Percentiles rank a stretch among this genome's conserved stretches.
These are phyloP conservation scores for Lophiostoma macrostomum DNA, from an alignment of 495 filamentous ascomycete species.

Conservation along the genomic window DNA sequence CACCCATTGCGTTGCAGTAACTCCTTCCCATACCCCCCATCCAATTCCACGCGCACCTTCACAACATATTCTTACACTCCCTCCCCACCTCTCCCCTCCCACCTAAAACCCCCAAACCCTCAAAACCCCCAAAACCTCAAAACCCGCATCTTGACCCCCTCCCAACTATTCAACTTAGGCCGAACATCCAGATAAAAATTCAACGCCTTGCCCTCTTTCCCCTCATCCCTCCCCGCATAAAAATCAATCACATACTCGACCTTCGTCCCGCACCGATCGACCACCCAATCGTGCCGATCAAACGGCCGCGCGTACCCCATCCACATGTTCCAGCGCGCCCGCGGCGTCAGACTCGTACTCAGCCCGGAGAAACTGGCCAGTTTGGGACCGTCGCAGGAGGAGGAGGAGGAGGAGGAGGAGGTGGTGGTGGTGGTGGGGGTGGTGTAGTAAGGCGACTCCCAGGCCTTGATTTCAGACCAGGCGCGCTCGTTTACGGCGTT, in stretches of 20 bases:
- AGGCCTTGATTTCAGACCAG: slow-evolving; percentile 52
- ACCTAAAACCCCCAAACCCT: neutral
- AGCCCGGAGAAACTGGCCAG: slow-evolving; percentile 79
- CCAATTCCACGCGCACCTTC: no score
- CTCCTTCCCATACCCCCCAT: no score
- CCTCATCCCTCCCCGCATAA: slow-evolving; percentile 71
- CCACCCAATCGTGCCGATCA: slow-evolving; percentile 95
- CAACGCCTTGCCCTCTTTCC: slow-evolving; percentile 57
- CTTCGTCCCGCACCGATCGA: slow-evolving; percentile 84
- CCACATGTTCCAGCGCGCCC: slow-evolving; percentile 73
- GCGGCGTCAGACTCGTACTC: slow-evolving; percentile 63
- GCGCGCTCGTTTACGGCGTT: slow-evolving; percentile 72
- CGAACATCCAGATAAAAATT: slow-evolving; percentile 94
- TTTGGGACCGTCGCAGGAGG: slow-evolving; percentile 73
- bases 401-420: neutral
- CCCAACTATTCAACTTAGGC: slow-evolving; percentile 88
- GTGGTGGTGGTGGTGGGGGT: slow-evolving; percentile 34
- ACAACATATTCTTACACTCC: slow-evolving; percentile 4
- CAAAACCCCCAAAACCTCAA: slow-evolving; percentile 57
- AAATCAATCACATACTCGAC: slow-evolving; percentile 98
- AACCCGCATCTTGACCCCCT: slow-evolving; percentile 83
- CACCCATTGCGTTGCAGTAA: no score
- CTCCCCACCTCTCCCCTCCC: neutral
- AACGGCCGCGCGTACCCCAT: slow-evolving; percentile 89
- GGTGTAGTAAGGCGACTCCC: slow-evolving; percentile 54